Conservation (phyloP, 2,329 filamentous ascomycete species). For the Aspergillus alliaceus region DNA sequence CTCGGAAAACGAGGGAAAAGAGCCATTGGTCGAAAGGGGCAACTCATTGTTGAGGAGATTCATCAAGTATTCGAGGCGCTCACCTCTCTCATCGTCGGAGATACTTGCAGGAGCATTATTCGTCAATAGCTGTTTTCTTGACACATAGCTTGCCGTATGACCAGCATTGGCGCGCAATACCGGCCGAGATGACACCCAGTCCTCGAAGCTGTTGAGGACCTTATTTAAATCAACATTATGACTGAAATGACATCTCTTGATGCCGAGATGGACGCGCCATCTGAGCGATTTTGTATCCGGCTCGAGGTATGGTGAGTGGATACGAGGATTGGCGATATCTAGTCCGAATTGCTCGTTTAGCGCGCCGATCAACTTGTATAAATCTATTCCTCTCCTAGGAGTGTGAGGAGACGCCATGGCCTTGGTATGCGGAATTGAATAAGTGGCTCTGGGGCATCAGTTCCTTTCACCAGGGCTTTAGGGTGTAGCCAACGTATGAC, state of each 20-base stretch:
- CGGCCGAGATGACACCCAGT: constrained; percentile 25
- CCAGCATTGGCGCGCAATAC: background rate
- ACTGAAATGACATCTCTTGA: constrained; percentile 32
- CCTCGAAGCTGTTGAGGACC: constrained; percentile 32
- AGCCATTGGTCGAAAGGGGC: constrained; percentile 28
- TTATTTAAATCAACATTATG: constrained; percentile 20
- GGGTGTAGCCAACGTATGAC: no score
- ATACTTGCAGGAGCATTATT: constrained; percentile 5
- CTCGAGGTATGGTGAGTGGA: constrained; percentile 19
- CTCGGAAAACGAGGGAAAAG: constrained; percentile 5
- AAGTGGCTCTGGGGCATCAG: background rate
- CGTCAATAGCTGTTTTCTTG: constrained; percentile 8
- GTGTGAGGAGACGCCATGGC: constrained; percentile 19
- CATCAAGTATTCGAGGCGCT: constrained; percentile 29
- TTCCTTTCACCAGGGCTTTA: no score
- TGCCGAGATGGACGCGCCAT: constrained; percentile 26
- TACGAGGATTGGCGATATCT: constrained; percentile 29
- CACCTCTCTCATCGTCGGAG: constrained; percentile 20
- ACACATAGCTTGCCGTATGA: constrained; percentile 17
- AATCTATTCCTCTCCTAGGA: constrained; percentile 24
- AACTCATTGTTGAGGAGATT: constrained; percentile 33
- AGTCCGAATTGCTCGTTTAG: constrained; percentile 38
- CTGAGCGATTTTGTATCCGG: constrained; percentile 15
- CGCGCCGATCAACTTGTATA: constrained; percentile 27
- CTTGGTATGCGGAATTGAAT: background rate